phyloP scores from a whole-genome alignment of 345 rosid genomes.

The Arabis alpina region DNA sequence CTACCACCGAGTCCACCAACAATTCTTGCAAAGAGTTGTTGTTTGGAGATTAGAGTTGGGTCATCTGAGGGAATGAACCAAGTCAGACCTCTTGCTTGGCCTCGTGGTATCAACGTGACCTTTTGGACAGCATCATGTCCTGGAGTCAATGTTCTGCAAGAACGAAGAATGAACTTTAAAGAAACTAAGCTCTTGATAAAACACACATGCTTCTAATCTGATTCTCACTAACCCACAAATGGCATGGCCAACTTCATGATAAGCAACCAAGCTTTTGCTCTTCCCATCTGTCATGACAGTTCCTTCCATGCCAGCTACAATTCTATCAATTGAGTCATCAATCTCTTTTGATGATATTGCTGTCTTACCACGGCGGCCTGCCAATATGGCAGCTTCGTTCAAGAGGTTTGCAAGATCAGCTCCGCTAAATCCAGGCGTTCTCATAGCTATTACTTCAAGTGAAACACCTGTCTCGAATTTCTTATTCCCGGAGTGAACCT shows the following conservation, averaged over 20 bases:
- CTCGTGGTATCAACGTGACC: slow-evolving; percentile 71
- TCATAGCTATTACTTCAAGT: slow-evolving; percentile 88
- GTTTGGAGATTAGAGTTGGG: slow-evolving; percentile 61
- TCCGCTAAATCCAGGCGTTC: slow-evolving; percentile 98
- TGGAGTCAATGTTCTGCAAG: slow-evolving; percentile 63
- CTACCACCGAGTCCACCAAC: slow-evolving; percentile 83
- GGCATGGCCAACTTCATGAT: slow-evolving; percentile 98
- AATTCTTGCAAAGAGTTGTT: slow-evolving; percentile 70
- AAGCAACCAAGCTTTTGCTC: slow-evolving; percentile 94
- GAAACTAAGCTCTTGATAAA: background rate
- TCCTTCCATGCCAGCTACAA: slow-evolving; percentile 99
- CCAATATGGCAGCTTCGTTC: slow-evolving; percentile 94
- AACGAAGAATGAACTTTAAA: background rate
- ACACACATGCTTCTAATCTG: slow-evolving; percentile 2
- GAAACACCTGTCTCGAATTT: slow-evolving; percentile 89
- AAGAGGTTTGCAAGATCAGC: slow-evolving; percentile 98
- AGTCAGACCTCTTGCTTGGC: slow-evolving; percentile 82
- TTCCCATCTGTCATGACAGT: slow-evolving; percentile 98
- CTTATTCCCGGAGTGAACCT: slow-evolving; percentile 89
- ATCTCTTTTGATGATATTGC: slow-evolving; percentile 88
- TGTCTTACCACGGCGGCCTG: slow-evolving; percentile 90
- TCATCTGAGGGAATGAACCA: slow-evolving; percentile 77
- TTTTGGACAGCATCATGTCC: slow-evolving; percentile 80
- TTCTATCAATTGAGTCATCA: slow-evolving; percentile 95
- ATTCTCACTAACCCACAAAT: slow-evolving; percentile 74